These are phyloP conservation scores for Solanum habrochaites DNA, from an alignment of 257 asterid genomes.

Conservation along the genomic window DNA sequence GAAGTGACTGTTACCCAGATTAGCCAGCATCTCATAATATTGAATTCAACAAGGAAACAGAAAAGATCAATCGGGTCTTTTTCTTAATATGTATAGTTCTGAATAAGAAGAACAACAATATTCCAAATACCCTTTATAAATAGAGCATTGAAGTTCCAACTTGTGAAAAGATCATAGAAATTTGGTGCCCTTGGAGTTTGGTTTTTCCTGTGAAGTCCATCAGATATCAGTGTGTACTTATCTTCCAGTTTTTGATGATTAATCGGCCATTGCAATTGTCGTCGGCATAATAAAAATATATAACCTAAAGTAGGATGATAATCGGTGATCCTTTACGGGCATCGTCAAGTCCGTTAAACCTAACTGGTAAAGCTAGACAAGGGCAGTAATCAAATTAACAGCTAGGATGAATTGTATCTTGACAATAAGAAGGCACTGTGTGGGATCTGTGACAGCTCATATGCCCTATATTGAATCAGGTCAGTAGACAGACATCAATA, in stretches of 20 bases:
- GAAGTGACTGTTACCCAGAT: not conserved
- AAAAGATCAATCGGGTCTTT: not conserved
- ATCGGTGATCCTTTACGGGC: not conserved
- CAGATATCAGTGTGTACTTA: not conserved
- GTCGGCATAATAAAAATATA: not conserved
- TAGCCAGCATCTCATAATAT: not conserved
- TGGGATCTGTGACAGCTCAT: slow-evolving; percentile 85
- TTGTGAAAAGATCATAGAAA: not conserved
- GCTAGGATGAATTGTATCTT: not conserved
- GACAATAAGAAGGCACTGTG: slow-evolving; percentile 89
- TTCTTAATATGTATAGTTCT: not conserved
- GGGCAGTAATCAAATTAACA: not conserved
- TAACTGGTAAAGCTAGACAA: not conserved
- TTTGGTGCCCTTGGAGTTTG: not conserved
- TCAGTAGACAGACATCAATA: not conserved
- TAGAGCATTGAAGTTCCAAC: not conserved
- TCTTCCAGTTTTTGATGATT: not conserved
- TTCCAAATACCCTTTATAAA: not conserved
- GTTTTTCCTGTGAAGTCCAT: not conserved
- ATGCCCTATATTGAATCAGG: slow-evolving; percentile 50
- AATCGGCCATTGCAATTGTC: not conserved
- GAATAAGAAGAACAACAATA: not conserved
- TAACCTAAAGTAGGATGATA: not conserved
- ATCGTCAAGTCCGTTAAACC: not conserved
- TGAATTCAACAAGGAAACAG: not conserved